Conservation (phyloP, 352 stramenopile genomes). For the Pythium phragmitis region DNA sequence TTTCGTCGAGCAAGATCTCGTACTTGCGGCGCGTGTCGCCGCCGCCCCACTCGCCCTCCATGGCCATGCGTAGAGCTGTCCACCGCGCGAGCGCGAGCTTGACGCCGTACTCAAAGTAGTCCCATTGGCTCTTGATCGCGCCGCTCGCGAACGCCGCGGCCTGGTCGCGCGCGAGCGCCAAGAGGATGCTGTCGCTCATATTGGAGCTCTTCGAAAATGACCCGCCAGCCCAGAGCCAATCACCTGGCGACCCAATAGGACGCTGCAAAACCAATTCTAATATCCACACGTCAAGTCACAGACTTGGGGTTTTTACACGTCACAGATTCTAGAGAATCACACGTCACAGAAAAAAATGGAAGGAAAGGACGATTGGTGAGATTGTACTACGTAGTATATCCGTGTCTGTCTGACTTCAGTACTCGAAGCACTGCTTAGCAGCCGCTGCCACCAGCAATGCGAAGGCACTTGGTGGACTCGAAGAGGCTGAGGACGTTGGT, state of each 20-base stretch:
- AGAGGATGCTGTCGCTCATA: constrained; percentile 58
- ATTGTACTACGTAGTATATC: background rate
- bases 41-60: constrained; percentile 82
- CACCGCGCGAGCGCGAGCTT: constrained; percentile 76
- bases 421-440: constrained; percentile 23
- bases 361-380: background rate
- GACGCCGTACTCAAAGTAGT: constrained; percentile 83
- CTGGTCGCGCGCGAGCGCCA: constrained; percentile 54
- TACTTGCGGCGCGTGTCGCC: constrained; percentile 81
- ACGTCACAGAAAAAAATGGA: background rate
- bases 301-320: too few relatives aligned
- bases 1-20: constrained; percentile 77
- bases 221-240: background rate
- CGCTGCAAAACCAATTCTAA: background rate
- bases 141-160: constrained; percentile 46
- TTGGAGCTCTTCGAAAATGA: background rate
- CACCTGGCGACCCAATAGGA: background rate
- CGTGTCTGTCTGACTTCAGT: background rate
- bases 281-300: background rate
- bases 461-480: constrained; percentile 48
- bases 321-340: background rate
- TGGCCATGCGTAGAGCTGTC: constrained; percentile 82
- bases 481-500: constrained; percentile 59
- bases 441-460: constrained; percentile 45
- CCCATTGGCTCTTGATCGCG: constrained; percentile 74